Evolutionary conservation across 140 eudicot genomes (phyloP).

Genomic region (Bidens hawaiensis): DNA sequence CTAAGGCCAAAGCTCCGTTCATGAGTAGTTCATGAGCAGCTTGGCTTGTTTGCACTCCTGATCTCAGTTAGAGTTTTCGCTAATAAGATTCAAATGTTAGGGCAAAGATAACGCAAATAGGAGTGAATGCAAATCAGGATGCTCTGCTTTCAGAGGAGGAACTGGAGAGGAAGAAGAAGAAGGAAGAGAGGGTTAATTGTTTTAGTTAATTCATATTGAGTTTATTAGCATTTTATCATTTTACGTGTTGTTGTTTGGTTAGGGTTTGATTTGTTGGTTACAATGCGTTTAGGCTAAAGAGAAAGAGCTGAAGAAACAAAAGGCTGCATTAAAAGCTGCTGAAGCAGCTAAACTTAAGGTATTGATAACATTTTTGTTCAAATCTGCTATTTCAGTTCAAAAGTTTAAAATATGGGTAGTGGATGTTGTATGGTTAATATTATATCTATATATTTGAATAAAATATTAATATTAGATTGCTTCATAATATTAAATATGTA

Average conservation of each 20-base stretch:
- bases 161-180: conserved; percentile 43
- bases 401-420: no score
- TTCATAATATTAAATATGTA: no score
- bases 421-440: no score
- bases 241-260: neutral
- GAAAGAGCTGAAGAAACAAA: conserved; percentile 76
- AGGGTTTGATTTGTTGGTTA: neutral
- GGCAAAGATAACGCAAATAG: neutral
- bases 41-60: no score
- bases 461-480: no score
- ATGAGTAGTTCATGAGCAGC: no score
- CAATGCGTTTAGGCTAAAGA: conserved; percentile 58
- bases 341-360: conserved; percentile 89
- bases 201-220: neutral
- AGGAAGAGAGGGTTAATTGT: conserved; percentile 36
- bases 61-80: neutral
- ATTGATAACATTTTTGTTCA: no score
- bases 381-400: no score
- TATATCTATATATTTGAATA: no score
- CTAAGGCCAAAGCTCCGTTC: no score
- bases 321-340: conserved; percentile 87
- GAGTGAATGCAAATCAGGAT: neutral
- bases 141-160: conserved; percentile 8
- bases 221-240: neutral
- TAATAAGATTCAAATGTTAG: neutral